A percentile compares a stretch with the other conserved stretches of the same genome.
phyloP scores from a whole-genome alignment of 2,329 filamentous ascomycete species.

The Pestalotiopsis fici region DNA sequence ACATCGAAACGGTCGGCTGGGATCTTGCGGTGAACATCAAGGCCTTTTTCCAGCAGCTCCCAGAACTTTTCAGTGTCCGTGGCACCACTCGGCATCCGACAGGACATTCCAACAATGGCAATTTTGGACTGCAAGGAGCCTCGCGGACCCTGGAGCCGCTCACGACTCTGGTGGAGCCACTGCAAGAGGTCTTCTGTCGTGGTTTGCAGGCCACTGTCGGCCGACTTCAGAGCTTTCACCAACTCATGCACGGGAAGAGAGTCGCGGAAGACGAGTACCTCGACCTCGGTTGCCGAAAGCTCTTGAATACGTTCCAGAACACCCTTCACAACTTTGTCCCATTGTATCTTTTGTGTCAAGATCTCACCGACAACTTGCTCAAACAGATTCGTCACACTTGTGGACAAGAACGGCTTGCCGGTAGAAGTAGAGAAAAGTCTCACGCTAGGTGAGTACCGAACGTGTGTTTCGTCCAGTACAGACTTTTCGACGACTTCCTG shows the following conservation, averaged over 20 bases:
- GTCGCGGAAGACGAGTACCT: slow-evolving; percentile 26
- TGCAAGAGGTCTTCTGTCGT: slow-evolving; percentile 17
- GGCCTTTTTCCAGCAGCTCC: slow-evolving; percentile 62
- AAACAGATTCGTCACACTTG: slow-evolving; percentile 16
- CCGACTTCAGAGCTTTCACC: slow-evolving; percentile 18
- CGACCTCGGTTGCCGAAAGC: slow-evolving; percentile 13
- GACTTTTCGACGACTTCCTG: slow-evolving; percentile 21
- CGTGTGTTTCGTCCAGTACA: background rate
- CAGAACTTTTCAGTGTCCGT: slow-evolving; percentile 60
- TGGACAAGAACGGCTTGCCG: slow-evolving; percentile 23
- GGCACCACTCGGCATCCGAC: slow-evolving; percentile 62
- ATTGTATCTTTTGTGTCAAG: slow-evolving; percentile 28
- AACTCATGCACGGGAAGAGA: slow-evolving; percentile 29
- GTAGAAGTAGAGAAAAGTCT: slow-evolving; percentile 32
- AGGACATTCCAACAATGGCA: slow-evolving; percentile 66
- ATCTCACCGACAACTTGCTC: slow-evolving; percentile 21
- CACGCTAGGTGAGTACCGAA: slow-evolving; percentile 15
- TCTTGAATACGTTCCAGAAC: slow-evolving; percentile 19
- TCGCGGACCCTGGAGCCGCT: background rate
- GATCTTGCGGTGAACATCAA: slow-evolving; percentile 57
- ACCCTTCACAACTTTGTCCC: slow-evolving; percentile 27
- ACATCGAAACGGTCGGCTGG: slow-evolving; percentile 11
- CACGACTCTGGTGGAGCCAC: slow-evolving; percentile 17
- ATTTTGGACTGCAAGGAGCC: slow-evolving; percentile 51
- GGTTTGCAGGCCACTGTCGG: background rate